Evolutionary conservation across 2,329 filamentous ascomycete genomes (phyloP), one percentile per base, ranked within the genome.

Genomic region (Cercospora sp.): DNA sequence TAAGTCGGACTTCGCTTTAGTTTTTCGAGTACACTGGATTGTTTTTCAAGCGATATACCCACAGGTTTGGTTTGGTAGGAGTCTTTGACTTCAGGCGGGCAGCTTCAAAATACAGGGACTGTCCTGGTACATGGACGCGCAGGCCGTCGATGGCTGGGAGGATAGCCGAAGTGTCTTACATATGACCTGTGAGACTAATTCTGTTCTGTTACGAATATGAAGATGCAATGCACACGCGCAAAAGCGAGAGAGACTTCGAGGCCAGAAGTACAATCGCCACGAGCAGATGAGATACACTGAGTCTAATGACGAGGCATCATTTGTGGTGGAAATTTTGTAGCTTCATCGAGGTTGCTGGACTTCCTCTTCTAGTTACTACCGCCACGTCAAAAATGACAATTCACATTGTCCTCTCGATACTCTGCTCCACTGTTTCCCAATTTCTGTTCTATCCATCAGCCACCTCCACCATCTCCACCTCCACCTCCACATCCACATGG

Each of bases 41-140:
- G 53, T 68, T 68, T 39, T 65, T 65, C 51, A 51, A 65, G 67
- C 67, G 63, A 68, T 68, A 68, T 68, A 68, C 67, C 67, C 67
- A 64, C 48, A 65, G 58, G 55, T 62, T 36, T 68, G 63, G 26
- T 60, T 68, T 68, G 58, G 51, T 36, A 30, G 58, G 59, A 48
- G 65, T 63, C 48, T 2, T 30, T 16, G 53, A 58, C 53, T 31
- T 58, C 28, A 31, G 10, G 48, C 39, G 45, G 51, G 33, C 33
- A 65, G 36, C 63, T 63, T 60, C 57, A 53, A 58, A 45, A 13
- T 31, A 48, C 31, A n/a, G 59, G 59, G 28, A 42, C 53, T 58
- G 53, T 31, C 30, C 53, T 58, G 26, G 8, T 58, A 31, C 26
- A 58, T 20, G 53, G 53, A 58, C 53, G 53, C 26, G 53, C 26